Evolutionary conservation across 106 monocot genomes (phyloP).

Genomic region (Dendrobium officinale): DNA sequence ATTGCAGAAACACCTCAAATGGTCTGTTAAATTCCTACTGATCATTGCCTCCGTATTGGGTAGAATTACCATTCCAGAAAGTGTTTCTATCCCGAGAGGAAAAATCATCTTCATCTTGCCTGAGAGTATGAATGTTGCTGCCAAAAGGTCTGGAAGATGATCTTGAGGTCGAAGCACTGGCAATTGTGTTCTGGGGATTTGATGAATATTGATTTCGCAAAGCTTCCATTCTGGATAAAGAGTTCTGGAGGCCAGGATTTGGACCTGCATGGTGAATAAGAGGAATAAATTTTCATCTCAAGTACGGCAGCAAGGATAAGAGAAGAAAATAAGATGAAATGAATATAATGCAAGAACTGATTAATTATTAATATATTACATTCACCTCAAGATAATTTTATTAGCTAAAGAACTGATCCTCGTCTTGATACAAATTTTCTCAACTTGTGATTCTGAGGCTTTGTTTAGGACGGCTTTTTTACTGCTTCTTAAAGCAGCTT

Average conservation of each 20-base stretch:
- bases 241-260: slow-evolving; percentile 15
- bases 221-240: neutral
- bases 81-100: slow-evolving; percentile 48
- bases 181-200: slow-evolving; percentile 3
- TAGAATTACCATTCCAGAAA: slow-evolving; percentile 97
- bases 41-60: slow-evolving; percentile 82
- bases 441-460: too few relatives aligned
- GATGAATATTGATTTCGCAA: slow-evolving; percentile 11
- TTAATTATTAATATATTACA: too few relatives aligned
- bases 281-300: neutral
- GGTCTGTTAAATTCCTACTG: slow-evolving; percentile 17
- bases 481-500: too few relatives aligned
- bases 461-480: too few relatives aligned
- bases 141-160: slow-evolving; percentile 34
- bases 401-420: too few relatives aligned
- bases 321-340: neutral
- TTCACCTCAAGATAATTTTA: too few relatives aligned
- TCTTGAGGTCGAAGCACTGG: slow-evolving; percentile 9
- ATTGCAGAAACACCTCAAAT: too few relatives aligned
- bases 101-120: slow-evolving; percentile 49
- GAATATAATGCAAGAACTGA: too few relatives aligned
- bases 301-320: neutral
- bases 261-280: slow-evolving; percentile 20
- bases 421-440: too few relatives aligned
- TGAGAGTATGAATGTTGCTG: slow-evolving; percentile 80